Evolutionary conservation across 768 basidiomycete species (phyloP).

Genomic region (Hydnum rufescens): DNA sequence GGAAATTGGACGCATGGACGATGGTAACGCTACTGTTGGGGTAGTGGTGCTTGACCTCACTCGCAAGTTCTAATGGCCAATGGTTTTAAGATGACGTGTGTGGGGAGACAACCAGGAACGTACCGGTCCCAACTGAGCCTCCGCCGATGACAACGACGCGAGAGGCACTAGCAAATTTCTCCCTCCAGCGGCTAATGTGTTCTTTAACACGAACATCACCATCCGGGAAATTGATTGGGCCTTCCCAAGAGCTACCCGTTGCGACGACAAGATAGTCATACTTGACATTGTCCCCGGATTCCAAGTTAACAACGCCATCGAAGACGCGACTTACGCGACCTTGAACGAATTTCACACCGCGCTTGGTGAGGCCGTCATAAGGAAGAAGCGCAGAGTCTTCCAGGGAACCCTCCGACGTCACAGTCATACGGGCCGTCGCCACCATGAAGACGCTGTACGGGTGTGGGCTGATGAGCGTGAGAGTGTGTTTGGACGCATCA

Average conservation of each 20-base stretch:
- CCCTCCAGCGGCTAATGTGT: conserved; percentile 15
- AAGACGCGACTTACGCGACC: conserved; percentile 9
- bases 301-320: conserved; percentile 28
- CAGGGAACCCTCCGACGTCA: conserved; percentile 2
- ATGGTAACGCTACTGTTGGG: conserved; percentile 4
- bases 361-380: conserved; percentile 4
- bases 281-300: conserved; percentile 27
- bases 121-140: conserved; percentile 11
- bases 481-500: background rate
- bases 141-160: conserved; percentile 11
- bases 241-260: conserved; percentile 35
- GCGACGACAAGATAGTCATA: conserved; percentile 42
- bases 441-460: conserved; percentile 6
- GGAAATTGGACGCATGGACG: background rate
- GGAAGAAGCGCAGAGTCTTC: conserved; percentile 5
- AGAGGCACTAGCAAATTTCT: conserved; percentile 8
- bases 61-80: conserved; percentile 2
- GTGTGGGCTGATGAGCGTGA: conserved; percentile 5
- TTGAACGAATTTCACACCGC: conserved; percentile 4
- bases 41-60: conserved; percentile 4
- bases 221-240: conserved; percentile 22
- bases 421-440: conserved; percentile 6
- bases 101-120: conserved; percentile 1
- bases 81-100: background rate
- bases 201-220: conserved; percentile 23